These are phyloP conservation scores for Pythium plurisporium DNA, from an alignment of 352 stramenopile species.

Conservation along the genomic window DNA sequence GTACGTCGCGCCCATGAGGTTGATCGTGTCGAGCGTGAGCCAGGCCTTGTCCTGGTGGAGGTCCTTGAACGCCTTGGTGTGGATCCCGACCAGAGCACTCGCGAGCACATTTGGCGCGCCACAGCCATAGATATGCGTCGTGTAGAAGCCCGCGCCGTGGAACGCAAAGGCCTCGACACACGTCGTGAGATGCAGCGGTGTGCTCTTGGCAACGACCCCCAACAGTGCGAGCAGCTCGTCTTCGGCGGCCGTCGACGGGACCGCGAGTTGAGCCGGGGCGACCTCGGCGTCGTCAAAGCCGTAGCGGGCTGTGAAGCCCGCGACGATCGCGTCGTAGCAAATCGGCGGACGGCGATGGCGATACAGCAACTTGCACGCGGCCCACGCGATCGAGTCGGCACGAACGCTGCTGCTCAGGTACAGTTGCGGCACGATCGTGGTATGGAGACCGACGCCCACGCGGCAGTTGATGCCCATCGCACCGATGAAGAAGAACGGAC, in stretches of 20 bases:
- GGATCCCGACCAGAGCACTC: constrained; percentile 36
- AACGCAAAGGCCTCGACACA: constrained; percentile 46
- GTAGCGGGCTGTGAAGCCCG: constrained; percentile 43
- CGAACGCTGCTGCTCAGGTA: constrained; percentile 30
- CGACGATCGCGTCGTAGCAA: constrained; percentile 54
- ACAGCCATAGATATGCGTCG: constrained; percentile 33
- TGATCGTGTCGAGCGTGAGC: constrained; percentile 42
- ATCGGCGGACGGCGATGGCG: constrained; percentile 43
- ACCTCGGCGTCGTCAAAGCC: constrained; percentile 22
- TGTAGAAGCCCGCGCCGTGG: constrained; percentile 21
- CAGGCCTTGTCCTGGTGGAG: constrained; percentile 35
- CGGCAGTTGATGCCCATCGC: constrained; percentile 29
- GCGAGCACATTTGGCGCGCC: constrained; percentile 38
- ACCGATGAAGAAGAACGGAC: constrained; percentile 26
- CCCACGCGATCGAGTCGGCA: constrained; percentile 51
- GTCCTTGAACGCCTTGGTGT: constrained; percentile 29
- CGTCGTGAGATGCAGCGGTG: constrained; percentile 31
- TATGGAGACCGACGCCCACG: background rate
- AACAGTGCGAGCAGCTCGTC: constrained; percentile 45
- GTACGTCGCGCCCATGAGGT: constrained; percentile 51
- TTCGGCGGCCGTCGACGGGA: constrained; percentile 35
- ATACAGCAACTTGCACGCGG: constrained; percentile 51
- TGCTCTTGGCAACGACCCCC: constrained; percentile 37
- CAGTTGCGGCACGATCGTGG: background rate
- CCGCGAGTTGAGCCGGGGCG: constrained; percentile 20